These are phyloP conservation scores for Trypanosoma cruzi DNA, from an alignment of 208 protist species.

Conservation along the genomic window DNA sequence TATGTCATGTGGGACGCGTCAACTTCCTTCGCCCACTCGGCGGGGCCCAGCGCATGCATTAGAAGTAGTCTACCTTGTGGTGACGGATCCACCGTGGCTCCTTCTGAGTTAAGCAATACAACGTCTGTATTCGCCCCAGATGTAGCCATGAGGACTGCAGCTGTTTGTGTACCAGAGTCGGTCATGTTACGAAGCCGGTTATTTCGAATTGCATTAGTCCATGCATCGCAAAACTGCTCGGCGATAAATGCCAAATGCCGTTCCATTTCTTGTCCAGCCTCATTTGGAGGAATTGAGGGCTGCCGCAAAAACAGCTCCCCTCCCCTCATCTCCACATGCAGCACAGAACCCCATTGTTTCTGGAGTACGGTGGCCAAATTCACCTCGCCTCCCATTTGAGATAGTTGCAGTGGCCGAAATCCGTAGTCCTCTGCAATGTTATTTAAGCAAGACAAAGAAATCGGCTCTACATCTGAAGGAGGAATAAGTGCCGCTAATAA, in stretches of 20 bases:
- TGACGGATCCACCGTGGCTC: neutral
- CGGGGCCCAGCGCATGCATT: constrained; percentile 28
- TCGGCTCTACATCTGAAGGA: constrained; percentile 19
- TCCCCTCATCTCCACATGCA: constrained; percentile 15
- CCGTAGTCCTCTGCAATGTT: constrained; percentile 18
- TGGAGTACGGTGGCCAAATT: constrained; percentile 14
- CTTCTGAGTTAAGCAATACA: neutral
- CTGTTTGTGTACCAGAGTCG: constrained; percentile 30
- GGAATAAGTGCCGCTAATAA: constrained; percentile 29
- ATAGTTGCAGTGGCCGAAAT: constrained; percentile 13
- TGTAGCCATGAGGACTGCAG: constrained; percentile 14
- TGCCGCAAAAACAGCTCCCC: constrained; percentile 19
- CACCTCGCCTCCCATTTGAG: neutral
- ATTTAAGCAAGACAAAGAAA: constrained; percentile 25
- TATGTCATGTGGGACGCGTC: neutral
- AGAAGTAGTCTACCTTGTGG: constrained; percentile 11
- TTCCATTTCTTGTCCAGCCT: constrained; percentile 18
- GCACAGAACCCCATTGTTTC: constrained; percentile 23
- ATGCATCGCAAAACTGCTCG: constrained; percentile 26
- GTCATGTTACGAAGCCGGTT: constrained; percentile 1
- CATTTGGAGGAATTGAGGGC: neutral
- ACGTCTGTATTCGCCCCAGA: constrained; percentile 26
- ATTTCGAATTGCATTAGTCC: constrained; percentile 10
- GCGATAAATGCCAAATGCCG: constrained; percentile 29
- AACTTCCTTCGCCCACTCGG: constrained; percentile 30